Evolutionary conservation across 129 eudicot genomes (phyloP).

Genomic region (Escallonia rubra): DNA sequence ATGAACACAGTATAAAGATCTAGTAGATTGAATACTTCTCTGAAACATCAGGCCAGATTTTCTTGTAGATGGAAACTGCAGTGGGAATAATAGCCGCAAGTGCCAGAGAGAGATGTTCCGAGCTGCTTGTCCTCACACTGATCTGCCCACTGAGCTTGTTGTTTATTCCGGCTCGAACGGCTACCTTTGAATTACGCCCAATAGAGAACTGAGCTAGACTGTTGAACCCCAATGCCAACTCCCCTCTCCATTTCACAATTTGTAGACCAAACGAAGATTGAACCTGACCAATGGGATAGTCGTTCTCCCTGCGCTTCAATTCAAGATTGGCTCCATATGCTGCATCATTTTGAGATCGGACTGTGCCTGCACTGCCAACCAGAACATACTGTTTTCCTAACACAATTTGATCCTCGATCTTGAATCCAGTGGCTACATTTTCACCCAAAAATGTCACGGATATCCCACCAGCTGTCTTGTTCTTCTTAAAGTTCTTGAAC

Average conservation of each 20-base stretch:
- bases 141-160: slow-evolving; percentile 83
- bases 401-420: slow-evolving; percentile 72
- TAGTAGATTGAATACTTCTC: slow-evolving; percentile 65
- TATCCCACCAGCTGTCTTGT: slow-evolving; percentile 76
- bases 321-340: slow-evolving; percentile 86
- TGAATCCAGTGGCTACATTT: slow-evolving; percentile 77
- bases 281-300: slow-evolving; percentile 80
- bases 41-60: slow-evolving; percentile 35
- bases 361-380: slow-evolving; percentile 73
- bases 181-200: slow-evolving; percentile 79
- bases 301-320: slow-evolving; percentile 60
- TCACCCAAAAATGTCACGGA: slow-evolving; percentile 74
- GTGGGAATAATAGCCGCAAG: slow-evolving; percentile 69
- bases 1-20: slow-evolving; percentile 3
- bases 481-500: slow-evolving; percentile 65
- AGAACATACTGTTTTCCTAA: slow-evolving; percentile 63
- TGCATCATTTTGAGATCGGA: slow-evolving; percentile 61
- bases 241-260: slow-evolving; percentile 76
- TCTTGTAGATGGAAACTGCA: slow-evolving; percentile 61
- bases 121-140: slow-evolving; percentile 88
- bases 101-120: slow-evolving; percentile 82
- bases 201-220: slow-evolving; percentile 67
- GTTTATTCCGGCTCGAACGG: slow-evolving; percentile 71
- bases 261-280: slow-evolving; percentile 62
- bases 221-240: slow-evolving; percentile 63